Percentiles rank a stretch among this genome's conserved stretches.
These are phyloP conservation scores for Chaetomiaceae sp. DNA, from an alignment of 2,329 filamentous ascomycete species.

Conservation along the genomic window DNA sequence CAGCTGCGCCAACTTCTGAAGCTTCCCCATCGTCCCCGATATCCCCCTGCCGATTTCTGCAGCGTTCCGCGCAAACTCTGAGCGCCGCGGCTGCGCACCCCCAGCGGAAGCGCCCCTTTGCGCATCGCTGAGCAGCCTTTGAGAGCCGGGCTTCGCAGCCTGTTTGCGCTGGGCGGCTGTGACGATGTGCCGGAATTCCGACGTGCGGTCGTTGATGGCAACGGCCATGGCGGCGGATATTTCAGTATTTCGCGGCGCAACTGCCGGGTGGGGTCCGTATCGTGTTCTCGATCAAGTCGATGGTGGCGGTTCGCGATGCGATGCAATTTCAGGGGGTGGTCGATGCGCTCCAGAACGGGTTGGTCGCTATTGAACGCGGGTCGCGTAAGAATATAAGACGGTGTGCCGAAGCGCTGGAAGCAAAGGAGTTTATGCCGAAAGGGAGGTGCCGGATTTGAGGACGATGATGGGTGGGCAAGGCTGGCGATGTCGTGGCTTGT, in stretches of 20 bases:
- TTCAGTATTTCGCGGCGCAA: neutral
- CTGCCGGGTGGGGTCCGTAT: too few species aligned
- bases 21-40: conserved; percentile 84
- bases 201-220: conserved; percentile 94
- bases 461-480: conserved; percentile 3
- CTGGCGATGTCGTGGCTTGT: conserved; percentile 11
- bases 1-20: conserved; percentile 89
- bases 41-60: conserved; percentile 91
- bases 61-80: conserved; percentile 88
- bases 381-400: too few species aligned
- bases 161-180: conserved; percentile 77
- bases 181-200: conserved; percentile 91
- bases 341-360: too few species aligned
- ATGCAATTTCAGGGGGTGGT: too few species aligned
- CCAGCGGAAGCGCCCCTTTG: conserved; percentile 62
- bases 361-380: too few species aligned
- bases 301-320: neutral
- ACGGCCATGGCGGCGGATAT: conserved; percentile 47
- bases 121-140: conserved; percentile 70
- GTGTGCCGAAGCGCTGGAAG: too few species aligned
- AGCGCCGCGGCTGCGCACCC: conserved; percentile 56
- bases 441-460: too few species aligned
- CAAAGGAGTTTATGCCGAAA: too few species aligned
- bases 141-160: conserved; percentile 69
- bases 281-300: too few species aligned